Base-by-base conservation (phyloP, 2,329 filamentous ascomycete species). In the Scolecobasidium constrictum region DNA sequence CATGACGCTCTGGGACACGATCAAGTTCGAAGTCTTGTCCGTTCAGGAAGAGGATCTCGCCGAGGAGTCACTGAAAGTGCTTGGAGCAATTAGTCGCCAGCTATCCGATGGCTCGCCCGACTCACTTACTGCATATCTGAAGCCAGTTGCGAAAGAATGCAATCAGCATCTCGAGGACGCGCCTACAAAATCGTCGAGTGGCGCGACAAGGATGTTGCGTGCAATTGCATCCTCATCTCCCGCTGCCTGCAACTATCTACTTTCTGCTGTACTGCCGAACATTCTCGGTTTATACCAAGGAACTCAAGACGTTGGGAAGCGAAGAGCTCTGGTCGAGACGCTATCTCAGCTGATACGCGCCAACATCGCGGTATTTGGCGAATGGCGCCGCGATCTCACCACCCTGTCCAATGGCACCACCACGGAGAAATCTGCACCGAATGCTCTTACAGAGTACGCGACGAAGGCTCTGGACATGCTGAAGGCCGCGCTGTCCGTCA, bases 1-100 rank as follows among this genome's bases (percentile, higher is more conserved):
- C 0, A 72, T 78, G 38, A 78, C 74, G 1, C 63, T 83, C 2
- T 83, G 78, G 78, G 77, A 82, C 50, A 71, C 77, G 6, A 56
- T 83, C 40, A 83, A 82, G 54, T 83, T 80, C 50, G 78, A 83
- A 52, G 72, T 83, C 9, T 63, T 83, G 12, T 80, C 78, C 49
- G 71, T 75, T 0, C 75, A 81, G 55, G 78, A 83, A 51, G 76
- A 81, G 43, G 74, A 81, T 40, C 60, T 83, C 6, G 75, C 76
- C 0, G 65, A 77, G 38, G 71, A 75, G 50, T 73, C 78, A 5
- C 57, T 82, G 13, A 60, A 65, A 17, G 71, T 68, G 2, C 57
- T 82, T 6, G 66, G 69, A 42, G 61, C 66, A 16, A 75, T 82
- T 44, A 71, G 75, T 13, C 62, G 61, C 41, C 68, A 72, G 17